Base-by-base conservation (phyloP, 441 rosid genomes). In the Erysimum pusillum region DNA sequence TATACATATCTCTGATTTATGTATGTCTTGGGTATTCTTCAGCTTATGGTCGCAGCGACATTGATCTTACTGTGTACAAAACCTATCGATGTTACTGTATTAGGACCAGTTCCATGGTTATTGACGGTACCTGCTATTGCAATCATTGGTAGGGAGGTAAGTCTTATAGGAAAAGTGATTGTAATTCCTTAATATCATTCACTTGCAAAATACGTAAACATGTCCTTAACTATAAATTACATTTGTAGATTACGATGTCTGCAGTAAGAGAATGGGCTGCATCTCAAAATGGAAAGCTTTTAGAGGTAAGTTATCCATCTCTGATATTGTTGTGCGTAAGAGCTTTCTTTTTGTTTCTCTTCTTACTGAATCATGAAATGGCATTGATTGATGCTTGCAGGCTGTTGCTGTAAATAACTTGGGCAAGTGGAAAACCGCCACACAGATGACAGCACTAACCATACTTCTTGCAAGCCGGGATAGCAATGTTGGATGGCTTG, bases 251-350 rank as follows among this genome's bases (percentile, higher is more conserved):
- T 79, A 93, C 99, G 7, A 93, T 95, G 99, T 91, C 98, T 3
- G 99, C 99, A 0, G 96, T 92, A 44, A 86, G 97, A 82, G 98
- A 93, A 84, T 92, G 99, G 99, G 98, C 98, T 80, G 98, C 98
- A 62, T 95, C 98, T 51, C 97, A 90, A 82, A 84, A 89, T 76
- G 68, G 81, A 64, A 86, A 84, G 83, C 97, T 95, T 74, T 75
- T 85, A 56, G 92, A 92, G 97, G 98, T 92, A 70, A 83, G 63
- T 69, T 70, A 49, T 58, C 4, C 17, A 11, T 58, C 32, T 73
- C 62, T 39, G 22, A 7, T 62, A 39, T 25, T 12, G 12, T 22
- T 1, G 7, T 14, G 35, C 1, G 18, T 11, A 1, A 39, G 36
- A 39, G 7, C 45, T 54, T 39, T 22, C 49, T 18, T 49, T 28